These are phyloP conservation scores for Aureobasidium sp. DNA, from an alignment of 2,329 filamentous ascomycete species.

Conservation along the genomic window DNA sequence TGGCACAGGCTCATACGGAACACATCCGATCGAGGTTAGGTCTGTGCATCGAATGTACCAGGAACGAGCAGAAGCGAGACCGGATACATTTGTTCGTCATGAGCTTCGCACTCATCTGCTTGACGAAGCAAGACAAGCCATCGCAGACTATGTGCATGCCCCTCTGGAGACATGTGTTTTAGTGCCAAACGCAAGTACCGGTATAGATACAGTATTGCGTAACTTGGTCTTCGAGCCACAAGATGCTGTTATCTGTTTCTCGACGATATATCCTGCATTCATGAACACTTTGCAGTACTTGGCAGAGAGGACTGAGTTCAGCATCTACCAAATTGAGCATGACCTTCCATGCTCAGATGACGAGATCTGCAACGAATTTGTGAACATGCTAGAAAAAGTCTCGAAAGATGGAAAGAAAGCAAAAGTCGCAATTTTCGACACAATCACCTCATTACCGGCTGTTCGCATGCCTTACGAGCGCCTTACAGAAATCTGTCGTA, in stretches of 20 bases:
- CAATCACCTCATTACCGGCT: conserved; percentile 70
- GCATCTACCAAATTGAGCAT: conserved; percentile 50
- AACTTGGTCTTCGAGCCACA: conserved; percentile 62
- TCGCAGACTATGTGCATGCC: conserved; percentile 61
- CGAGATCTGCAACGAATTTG: conserved; percentile 55
- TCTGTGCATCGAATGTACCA: conserved; percentile 58
- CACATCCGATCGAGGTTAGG: conserved; percentile 58
- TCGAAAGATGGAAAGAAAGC: conserved; percentile 54
- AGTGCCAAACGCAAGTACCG: conserved; percentile 73
- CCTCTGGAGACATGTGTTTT: conserved; percentile 64
- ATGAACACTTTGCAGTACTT: conserved; percentile 67
- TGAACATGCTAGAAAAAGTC: conserved; percentile 35
- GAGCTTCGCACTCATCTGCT: conserved; percentile 53
- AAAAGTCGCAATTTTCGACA: conserved; percentile 69
- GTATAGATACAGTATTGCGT: conserved; percentile 71
- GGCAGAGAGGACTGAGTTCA: conserved; percentile 55
- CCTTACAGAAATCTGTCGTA: conserved; percentile 57
- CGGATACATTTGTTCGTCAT: conserved; percentile 72
- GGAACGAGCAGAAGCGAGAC: conserved; percentile 56
- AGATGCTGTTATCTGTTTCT: conserved; percentile 74
- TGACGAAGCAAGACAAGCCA: conserved; percentile 55
- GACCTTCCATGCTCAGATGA: conserved; percentile 64
- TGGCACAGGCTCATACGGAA: conserved; percentile 66
- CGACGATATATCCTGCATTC: conserved; percentile 66
- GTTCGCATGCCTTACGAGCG: conserved; percentile 70